Base-by-base conservation (phyloP, 306 rosid genomes). In the Psophocarpus tetragonolobus region DNA sequence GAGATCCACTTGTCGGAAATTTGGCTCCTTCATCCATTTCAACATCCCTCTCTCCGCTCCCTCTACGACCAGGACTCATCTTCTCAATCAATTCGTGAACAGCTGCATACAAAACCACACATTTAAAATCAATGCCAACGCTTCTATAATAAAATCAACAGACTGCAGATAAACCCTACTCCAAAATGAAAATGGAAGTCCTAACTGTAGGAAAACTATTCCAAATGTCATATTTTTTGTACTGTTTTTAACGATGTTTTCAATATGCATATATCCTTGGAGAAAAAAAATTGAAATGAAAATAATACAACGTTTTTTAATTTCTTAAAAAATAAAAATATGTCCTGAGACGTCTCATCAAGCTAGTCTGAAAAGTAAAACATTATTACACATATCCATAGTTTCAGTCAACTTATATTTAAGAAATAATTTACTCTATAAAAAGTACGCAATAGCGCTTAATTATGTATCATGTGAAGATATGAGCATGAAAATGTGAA, bases 21-120 rank as follows among this genome's bases (percentile, higher is more conserved):
- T 85, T 83, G 5, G 78, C 50, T 47, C 91, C 94, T 81, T 93
- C 93, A 75, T 86, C 90, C 20, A 77, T 70, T 8, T 73, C 89
- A 41, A 71, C 39, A 68, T 88, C 86, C 44, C 51, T 58, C 0
- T 85, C 88, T 58, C 83, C 84, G 10, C 18, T 72, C 63, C 32
- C 82, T 71, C 89, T 87, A 24, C 85, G 86, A 48, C 85, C 93
- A 4, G 93, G 88, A 74, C 96, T 85, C 90, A 88, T 84, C 51
- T 86, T 87, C 57, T 84, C 87, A 50, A 82, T 85, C 32, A 83
- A 62, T 61, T 88, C 95, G 66, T 79, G 84, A 69, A 87, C 79
- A 29, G 87, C 87, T 91, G 71, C 70, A 74, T 29, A 29, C 62
- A 30, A 41, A 76, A 53, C 18, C 2, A 70, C 1, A 75, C 45